These are phyloP conservation scores for Daldinia decipiens DNA, from an alignment of 495 filamentous ascomycete species.

Conservation along the genomic window DNA sequence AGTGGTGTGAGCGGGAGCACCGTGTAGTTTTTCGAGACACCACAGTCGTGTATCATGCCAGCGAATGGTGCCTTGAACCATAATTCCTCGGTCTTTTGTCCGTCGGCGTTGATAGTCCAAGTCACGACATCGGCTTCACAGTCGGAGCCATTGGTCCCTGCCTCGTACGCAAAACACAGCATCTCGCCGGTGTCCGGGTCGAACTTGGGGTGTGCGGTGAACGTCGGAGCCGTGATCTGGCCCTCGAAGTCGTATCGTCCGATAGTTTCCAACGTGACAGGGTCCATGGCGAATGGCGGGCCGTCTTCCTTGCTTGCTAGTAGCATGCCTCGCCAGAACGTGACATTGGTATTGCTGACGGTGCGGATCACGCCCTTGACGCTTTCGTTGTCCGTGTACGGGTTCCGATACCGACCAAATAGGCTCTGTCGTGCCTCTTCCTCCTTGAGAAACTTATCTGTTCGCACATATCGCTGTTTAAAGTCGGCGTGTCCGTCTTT, in stretches of 20 bases:
- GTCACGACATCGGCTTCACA: slow-evolving; percentile 60
- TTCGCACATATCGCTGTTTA: slow-evolving; percentile 64
- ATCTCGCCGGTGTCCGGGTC: slow-evolving; percentile 68
- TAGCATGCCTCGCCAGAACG: slow-evolving; percentile 62
- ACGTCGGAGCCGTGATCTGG: slow-evolving; percentile 62
- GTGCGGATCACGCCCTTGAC: slow-evolving; percentile 60
- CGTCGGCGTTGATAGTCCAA: slow-evolving; percentile 57
- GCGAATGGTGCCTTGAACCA: slow-evolving; percentile 64
- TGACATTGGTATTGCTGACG: slow-evolving; percentile 66
- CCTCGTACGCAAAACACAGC: slow-evolving; percentile 66
- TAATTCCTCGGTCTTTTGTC: slow-evolving; percentile 55
- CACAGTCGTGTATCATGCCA: slow-evolving; percentile 68
- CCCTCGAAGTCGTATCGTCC: slow-evolving; percentile 67
- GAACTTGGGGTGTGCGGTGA: slow-evolving; percentile 71
- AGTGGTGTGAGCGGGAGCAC: slow-evolving; percentile 64
- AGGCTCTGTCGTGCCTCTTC: slow-evolving; percentile 52
- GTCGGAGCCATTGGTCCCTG: slow-evolving; percentile 56
- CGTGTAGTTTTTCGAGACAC: slow-evolving; percentile 62
- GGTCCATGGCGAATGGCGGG: slow-evolving; percentile 66
- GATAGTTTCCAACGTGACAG: slow-evolving; percentile 64
- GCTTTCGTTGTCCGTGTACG: slow-evolving; percentile 62
- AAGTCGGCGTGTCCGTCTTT: slow-evolving; percentile 60
- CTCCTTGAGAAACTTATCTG: slow-evolving; percentile 60
- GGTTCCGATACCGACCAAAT: slow-evolving; percentile 65
- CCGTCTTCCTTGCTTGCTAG: slow-evolving; percentile 67